Percentiles rank a stretch among this genome's conserved stretches.
Evolutionary conservation across 2,329 filamentous ascomycete species (phyloP).

Genomic region (Hirsutella minnesotensis): DNA sequence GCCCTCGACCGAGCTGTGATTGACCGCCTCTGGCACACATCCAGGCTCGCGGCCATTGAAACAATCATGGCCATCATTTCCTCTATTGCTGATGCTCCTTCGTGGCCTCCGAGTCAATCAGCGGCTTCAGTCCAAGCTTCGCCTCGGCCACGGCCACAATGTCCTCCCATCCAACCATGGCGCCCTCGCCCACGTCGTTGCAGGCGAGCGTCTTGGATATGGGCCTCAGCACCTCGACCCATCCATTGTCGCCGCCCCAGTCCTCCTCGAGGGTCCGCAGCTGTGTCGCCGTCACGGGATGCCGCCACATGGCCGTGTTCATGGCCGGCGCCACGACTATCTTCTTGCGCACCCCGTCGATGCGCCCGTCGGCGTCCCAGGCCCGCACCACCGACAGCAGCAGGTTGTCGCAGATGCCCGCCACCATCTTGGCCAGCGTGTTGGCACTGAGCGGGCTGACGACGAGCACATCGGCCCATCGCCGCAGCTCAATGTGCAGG

Average conservation of each 20-base stretch:
- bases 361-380: constrained; percentile 66
- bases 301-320: constrained; percentile 85
- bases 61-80: no score
- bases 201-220: constrained; percentile 72
- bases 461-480: constrained; percentile 67
- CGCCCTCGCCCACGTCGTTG: constrained; percentile 71
- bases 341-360: constrained; percentile 43
- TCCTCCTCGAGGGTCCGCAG: constrained; percentile 58
- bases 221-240: constrained; percentile 58
- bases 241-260: constrained; percentile 47
- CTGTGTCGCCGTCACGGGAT: constrained; percentile 69
- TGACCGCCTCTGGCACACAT: no score
- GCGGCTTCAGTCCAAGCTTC: constrained; percentile 20
- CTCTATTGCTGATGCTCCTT: no score
- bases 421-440: constrained; percentile 69
- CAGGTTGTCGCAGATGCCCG: constrained; percentile 68
- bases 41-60: no score
- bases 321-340: constrained; percentile 73
- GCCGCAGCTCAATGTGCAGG: constrained; percentile 78
- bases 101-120: no score
- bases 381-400: constrained; percentile 65
- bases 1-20: no score
- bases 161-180: constrained; percentile 70
- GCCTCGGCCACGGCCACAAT: constrained; percentile 57
- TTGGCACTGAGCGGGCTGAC: constrained; percentile 79